Evolutionary conservation across 768 basidiomycete species (phyloP).

Genomic region (Mycena pura): DNA sequence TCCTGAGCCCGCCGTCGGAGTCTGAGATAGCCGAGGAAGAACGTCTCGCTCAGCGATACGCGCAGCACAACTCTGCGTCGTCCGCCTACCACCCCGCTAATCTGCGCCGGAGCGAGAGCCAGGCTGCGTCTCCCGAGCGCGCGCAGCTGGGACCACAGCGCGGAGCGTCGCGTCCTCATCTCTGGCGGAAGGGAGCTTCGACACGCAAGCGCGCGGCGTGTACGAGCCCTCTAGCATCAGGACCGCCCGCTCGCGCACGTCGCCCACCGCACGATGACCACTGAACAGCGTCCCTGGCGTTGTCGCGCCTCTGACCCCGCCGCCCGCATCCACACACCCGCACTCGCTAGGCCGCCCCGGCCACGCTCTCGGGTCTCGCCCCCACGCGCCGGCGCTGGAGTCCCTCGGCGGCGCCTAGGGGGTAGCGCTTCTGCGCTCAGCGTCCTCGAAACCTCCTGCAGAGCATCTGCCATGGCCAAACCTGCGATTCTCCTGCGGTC

Average conservation of each 20-base stretch:
- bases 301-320: too few species aligned
- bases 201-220: not conserved
- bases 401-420: too few species aligned
- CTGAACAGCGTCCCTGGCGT: too few species aligned
- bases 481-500: too few species aligned
- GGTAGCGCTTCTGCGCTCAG: too few species aligned
- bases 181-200: not conserved
- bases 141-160: not conserved
- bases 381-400: too few species aligned
- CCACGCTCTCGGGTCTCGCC: too few species aligned
- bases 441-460: too few species aligned
- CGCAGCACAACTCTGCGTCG: constrained; percentile 46
- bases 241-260: not conserved
- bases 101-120: not conserved
- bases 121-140: constrained; percentile 8
- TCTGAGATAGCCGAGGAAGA: constrained; percentile 49
- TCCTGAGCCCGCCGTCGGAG: constrained; percentile 38
- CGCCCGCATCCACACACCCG: too few species aligned
- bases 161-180: constrained; percentile 16
- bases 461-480: too few species aligned
- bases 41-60: constrained; percentile 47
- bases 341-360: too few species aligned
- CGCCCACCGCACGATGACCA: not conserved
- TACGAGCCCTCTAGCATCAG: constrained; percentile 24
- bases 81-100: constrained; percentile 42